These are phyloP conservation scores for Ambrosia hybrid DNA, from an alignment of 140 eudicot species.

Conservation along the genomic window DNA sequence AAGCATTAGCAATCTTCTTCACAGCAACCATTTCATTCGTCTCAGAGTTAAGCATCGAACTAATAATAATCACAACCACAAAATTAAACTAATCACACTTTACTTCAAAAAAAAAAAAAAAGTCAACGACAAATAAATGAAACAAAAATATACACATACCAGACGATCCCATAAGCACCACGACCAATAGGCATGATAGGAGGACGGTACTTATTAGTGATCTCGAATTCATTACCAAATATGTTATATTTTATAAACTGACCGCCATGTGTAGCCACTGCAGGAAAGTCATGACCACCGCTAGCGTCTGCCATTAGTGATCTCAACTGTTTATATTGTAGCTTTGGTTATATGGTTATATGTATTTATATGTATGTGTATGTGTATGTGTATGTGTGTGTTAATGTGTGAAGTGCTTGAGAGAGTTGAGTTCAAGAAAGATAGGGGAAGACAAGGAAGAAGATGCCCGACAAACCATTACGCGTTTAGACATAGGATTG, in stretches of 20 bases:
- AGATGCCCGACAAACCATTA: conserved; percentile 29
- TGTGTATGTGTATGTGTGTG: not conserved
- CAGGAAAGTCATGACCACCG: conserved; percentile 63
- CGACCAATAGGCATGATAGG: conserved; percentile 96
- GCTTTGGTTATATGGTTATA: not conserved
- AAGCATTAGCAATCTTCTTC: conserved; percentile 48
- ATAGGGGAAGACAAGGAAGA: conserved; percentile 20
- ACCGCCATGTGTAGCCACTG: conserved; percentile 70
- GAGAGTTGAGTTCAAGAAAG: not conserved
- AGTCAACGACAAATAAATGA: conserved; percentile 29
- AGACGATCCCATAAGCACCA: conserved; percentile 95
- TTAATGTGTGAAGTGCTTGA: not conserved
- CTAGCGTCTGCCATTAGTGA: conserved; percentile 56
- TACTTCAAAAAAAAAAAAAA: no score
- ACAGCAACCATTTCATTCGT: conserved; percentile 47
- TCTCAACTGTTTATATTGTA: not conserved
- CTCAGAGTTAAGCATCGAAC: conserved; percentile 43
- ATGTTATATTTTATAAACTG: conserved; percentile 70
- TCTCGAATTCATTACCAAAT: conserved; percentile 64
- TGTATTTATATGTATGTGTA: no score
- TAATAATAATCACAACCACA: conserved; percentile 17
- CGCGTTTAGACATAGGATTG: conserved; percentile 29
- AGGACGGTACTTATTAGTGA: conserved; percentile 73
- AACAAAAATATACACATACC: conserved; percentile 41
- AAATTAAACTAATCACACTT: not conserved